Percentiles rank a stretch among this genome's conserved stretches.
Evolutionary conservation across 2,329 filamentous ascomycete genomes (phyloP).

Genomic region (Penicillium sp.): DNA sequence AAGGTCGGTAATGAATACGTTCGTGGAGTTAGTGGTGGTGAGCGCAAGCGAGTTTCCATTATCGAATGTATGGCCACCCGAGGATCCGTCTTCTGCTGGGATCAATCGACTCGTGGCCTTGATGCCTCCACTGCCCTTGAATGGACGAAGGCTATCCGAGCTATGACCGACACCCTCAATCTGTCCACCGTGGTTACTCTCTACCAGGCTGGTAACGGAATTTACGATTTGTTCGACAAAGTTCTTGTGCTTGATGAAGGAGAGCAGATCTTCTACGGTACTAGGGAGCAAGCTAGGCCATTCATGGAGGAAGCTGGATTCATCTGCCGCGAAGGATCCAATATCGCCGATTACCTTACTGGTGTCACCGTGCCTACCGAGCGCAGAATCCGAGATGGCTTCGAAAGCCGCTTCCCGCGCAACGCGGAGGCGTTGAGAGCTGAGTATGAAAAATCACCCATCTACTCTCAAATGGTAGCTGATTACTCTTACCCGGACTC

Average conservation of each 20-base stretch:
- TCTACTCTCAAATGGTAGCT: constrained; percentile 50
- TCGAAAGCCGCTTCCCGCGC: constrained; percentile 45
- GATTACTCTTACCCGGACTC: constrained; percentile 59
- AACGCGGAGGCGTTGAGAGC: constrained; percentile 45
- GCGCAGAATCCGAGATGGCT: constrained; percentile 44
- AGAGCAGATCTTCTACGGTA: constrained; percentile 64
- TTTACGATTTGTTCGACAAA: constrained; percentile 69
- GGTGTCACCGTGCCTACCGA: constrained; percentile 60
- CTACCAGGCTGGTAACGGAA: constrained; percentile 69
- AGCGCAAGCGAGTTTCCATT: constrained; percentile 68
- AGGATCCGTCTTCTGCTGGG: constrained; percentile 63
- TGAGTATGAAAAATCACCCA: constrained; percentile 53
- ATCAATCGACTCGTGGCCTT: constrained; percentile 64
- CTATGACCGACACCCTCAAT: constrained; percentile 62
- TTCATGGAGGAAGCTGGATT: constrained; percentile 68
- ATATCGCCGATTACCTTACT: constrained; percentile 64
- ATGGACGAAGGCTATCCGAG: constrained; percentile 60
- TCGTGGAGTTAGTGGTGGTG: constrained; percentile 66
- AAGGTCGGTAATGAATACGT: constrained; percentile 67
- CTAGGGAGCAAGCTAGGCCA: constrained; percentile 55
- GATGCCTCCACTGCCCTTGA: constrained; percentile 65
- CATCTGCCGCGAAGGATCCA: constrained; percentile 59
- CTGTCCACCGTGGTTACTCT: constrained; percentile 62
- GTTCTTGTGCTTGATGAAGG: constrained; percentile 66
- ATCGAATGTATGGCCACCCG: constrained; percentile 61